phyloP scores from a whole-genome alignment of 768 basidiomycete species.

The Hericium coralloides region DNA sequence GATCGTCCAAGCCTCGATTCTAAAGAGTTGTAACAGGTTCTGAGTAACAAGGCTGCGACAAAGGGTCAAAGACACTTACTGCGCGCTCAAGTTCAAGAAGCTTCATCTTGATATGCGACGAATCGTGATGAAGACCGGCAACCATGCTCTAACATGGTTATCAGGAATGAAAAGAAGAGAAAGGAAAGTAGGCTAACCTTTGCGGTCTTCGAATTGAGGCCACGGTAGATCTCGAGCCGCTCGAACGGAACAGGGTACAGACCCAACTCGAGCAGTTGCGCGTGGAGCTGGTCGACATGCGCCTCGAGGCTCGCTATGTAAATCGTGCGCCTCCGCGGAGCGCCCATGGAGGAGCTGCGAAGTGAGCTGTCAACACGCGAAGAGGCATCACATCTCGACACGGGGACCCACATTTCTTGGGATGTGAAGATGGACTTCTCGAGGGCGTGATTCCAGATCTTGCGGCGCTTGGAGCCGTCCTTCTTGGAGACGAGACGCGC shows the following conservation, averaged over 20 bases:
- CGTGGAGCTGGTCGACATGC: conserved; percentile 61
- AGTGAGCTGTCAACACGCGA: not conserved
- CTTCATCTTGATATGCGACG: conserved; percentile 47
- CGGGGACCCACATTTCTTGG: conserved; percentile 47
- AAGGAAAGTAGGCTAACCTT: conserved; percentile 36
- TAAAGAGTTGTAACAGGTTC: not conserved
- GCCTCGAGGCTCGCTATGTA: conserved; percentile 68
- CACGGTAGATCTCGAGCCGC: conserved; percentile 53
- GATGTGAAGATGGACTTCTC: conserved; percentile 65
- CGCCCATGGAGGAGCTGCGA: conserved; percentile 53
- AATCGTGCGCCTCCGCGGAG: conserved; percentile 57
- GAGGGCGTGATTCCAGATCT: conserved; percentile 71
- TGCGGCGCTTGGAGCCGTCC: conserved; percentile 54
- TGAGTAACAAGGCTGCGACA: no score
- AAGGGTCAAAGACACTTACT: conserved; percentile 29
- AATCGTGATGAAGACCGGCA: conserved; percentile 59
- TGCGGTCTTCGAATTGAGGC: conserved; percentile 68
- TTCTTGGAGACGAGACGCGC: conserved; percentile 56
- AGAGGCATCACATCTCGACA: not conserved
- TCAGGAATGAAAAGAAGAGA: not conserved
- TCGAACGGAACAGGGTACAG: conserved; percentile 48
- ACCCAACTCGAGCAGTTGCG: conserved; percentile 42
- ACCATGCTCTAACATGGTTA: conserved; percentile 53
- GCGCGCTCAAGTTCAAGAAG: conserved; percentile 62
- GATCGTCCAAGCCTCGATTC: conserved; percentile 11